A percentile compares a stretch with the other conserved stretches of the same genome.
These are phyloP conservation scores for Digitaria exilis DNA, from an alignment of 202 grass and related monocot genomes.

Conservation along the genomic window DNA sequence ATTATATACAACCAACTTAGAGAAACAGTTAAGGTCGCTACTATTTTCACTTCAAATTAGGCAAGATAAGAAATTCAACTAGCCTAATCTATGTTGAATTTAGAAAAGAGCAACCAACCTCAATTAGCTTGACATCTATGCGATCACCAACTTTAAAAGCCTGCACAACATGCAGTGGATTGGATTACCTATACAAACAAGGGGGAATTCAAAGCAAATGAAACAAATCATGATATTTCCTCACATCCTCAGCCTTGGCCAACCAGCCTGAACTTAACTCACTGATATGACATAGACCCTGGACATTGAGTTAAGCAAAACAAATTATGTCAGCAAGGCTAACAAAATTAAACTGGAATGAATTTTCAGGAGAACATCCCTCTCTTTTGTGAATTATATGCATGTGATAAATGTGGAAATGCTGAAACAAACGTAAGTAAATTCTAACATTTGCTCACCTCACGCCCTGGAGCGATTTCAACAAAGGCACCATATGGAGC, in stretches of 20 bases:
- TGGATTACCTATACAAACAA: slow-evolving; percentile 18
- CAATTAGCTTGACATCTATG: slow-evolving; percentile 96
- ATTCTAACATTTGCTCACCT: slow-evolving; percentile 54
- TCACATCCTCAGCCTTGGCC: slow-evolving; percentile 94
- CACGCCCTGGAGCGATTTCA: slow-evolving; percentile 94
- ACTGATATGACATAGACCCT: slow-evolving; percentile 97
- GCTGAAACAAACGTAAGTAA: slow-evolving; percentile 5
- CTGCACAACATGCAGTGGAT: slow-evolving; percentile 52
- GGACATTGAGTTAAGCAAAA: slow-evolving; percentile 43
- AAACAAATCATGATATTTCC: slow-evolving; percentile 38
- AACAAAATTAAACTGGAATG: slow-evolving; percentile 14
- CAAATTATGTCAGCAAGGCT: slow-evolving; percentile 18
- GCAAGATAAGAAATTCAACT: too few species aligned
- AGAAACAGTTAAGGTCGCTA: neutral
- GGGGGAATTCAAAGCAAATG: slow-evolving; percentile 18
- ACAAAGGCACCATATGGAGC: slow-evolving; percentile 91
- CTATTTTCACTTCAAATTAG: too few species aligned
- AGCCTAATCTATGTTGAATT: slow-evolving; percentile 28
- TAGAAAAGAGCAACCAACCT: slow-evolving; percentile 62
- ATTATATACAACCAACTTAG: slow-evolving; percentile 7
- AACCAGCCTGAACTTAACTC: slow-evolving; percentile 89
- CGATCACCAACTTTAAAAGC: slow-evolving; percentile 82
- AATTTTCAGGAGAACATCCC: slow-evolving; percentile 22
- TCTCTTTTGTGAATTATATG: slow-evolving; percentile 27
- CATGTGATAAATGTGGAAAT: slow-evolving; percentile 26